These are phyloP conservation scores for Skeletonema costatum DNA, from an alignment of 108 stramenopile species.

Conservation along the genomic window DNA sequence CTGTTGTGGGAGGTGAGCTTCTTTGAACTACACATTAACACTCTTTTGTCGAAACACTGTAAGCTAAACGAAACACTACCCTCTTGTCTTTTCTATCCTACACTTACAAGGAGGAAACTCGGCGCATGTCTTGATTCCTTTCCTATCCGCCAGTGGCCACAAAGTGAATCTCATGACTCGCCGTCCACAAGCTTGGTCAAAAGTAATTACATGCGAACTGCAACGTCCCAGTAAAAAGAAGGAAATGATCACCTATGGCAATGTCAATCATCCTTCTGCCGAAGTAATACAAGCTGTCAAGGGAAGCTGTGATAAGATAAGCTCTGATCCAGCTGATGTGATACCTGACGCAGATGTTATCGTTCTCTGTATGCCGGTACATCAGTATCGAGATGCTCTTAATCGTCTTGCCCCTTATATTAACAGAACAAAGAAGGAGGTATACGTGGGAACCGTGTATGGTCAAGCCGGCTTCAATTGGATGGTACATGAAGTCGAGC, in stretches of 20 bases:
- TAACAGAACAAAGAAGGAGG: conserved; percentile 39
- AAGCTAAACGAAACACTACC: not conserved
- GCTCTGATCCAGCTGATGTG: conserved; percentile 49
- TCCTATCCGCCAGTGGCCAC: conserved; percentile 40
- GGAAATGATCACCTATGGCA: conserved; percentile 24
- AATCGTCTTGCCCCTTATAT: conserved; percentile 49
- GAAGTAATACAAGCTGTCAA: conserved; percentile 25
- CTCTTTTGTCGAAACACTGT: not conserved
- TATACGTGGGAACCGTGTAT: conserved; percentile 56
- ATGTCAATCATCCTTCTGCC: conserved; percentile 26
- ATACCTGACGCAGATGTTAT: conserved; percentile 58
- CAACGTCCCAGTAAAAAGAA: conserved; percentile 35
- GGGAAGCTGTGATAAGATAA: conserved; percentile 33
- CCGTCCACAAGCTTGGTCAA: conserved; percentile 37
- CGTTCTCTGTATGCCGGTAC: conserved; percentile 57
- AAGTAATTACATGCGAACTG: conserved; percentile 33
- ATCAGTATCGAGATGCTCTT: conserved; percentile 46
- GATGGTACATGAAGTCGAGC: conserved; percentile 61
- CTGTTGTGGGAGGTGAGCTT: conserved; percentile 17
- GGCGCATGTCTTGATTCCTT: conserved; percentile 53
- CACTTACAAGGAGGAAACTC: conserved; percentile 37
- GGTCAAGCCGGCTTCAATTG: conserved; percentile 62
- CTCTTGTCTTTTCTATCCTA: not conserved
- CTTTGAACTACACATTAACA: not conserved
- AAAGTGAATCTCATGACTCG: conserved; percentile 50